Percentiles rank a stretch among this genome's conserved stretches.
Conservation (phyloP, 164 flowering plant species). For the Liriodendron chinense region DNA sequence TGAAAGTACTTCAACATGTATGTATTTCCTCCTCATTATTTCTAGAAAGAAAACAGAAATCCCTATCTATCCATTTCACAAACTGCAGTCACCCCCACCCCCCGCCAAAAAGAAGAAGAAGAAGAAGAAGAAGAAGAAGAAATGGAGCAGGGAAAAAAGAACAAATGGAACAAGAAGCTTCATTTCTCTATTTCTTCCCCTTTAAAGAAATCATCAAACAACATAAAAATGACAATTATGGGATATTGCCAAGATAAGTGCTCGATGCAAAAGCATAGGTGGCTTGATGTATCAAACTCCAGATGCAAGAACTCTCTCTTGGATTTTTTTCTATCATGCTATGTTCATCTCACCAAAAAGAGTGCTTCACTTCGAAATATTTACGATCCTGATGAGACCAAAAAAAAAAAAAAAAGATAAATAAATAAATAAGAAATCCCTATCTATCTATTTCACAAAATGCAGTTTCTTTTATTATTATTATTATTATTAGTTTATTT, state of each 20-base stretch:
- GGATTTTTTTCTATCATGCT: conserved; percentile 34
- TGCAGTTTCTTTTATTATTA: neutral
- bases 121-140: no score
- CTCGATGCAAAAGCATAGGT: conserved; percentile 44
- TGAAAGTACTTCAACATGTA: neutral
- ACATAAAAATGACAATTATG: conserved; percentile 41
- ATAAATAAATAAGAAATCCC: neutral
- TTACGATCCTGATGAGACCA: neutral
- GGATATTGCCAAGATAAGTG: conserved; percentile 32
- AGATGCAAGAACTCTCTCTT: conserved; percentile 21
- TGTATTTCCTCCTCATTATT: neutral
- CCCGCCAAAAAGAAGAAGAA: no score
- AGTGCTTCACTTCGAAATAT: neutral
- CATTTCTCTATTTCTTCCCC: neutral
- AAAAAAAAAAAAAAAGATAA: neutral
- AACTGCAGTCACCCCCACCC: neutral
- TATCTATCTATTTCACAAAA: neutral
- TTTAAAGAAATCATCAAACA: conserved; percentile 3
- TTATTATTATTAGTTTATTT: no score
- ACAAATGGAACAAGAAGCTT: neutral
- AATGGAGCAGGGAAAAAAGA: neutral
- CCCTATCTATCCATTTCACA: neutral
- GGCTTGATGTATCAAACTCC: conserved; percentile 44
- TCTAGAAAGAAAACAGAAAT: neutral
- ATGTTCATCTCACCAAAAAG: conserved; percentile 3